Evolutionary conservation across 352 stramenopile species (phyloP), one percentile per base, ranked within the genome.

Genomic region (Phytophthora parvispora): DNA sequence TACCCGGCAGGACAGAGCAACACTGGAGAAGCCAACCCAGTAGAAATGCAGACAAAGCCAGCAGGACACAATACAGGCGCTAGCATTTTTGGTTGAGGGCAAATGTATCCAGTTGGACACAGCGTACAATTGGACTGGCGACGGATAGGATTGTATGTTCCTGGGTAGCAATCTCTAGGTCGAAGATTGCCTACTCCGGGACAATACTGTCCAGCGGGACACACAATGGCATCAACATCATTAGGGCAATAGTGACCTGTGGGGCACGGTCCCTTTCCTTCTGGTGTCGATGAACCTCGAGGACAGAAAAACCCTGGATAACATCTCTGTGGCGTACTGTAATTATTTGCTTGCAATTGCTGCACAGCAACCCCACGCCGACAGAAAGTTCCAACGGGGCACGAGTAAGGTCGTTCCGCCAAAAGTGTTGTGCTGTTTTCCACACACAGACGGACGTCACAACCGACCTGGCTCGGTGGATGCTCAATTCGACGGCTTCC

Each of bases 261-360:
- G 16, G 96, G 97, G 60, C 98, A 99, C 9, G 97, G 90, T 0
- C 97, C 98, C 59, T 83, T 76, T 4, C 98, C 98, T 72, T 99
- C 94, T 6, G 97, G 96, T 10, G 90, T 97, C 1, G 72, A 78
- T 9, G 95, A 98, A 25, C 96, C 96, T 25, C 87, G 83, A 0
- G 98, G 95, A 78, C 98, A 99, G 69, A 99, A 99, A 72, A 99
- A 99, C 0, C 98, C 97, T 38, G 89, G 72, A 63, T 98, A 99
- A 58, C 98, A 99, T 43, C 78, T 85, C 64, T 99, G 97, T 38
- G 98, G 98, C 8, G 94, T 96, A 52, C 84, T 95, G 71, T 97
- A 99, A 74, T 99, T 99, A 29, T 81, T 90, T 22, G 88, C 53
- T 12, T 85, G 45, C 25, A 88, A 29, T 29, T 91, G 70, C 34